These are phyloP conservation scores for Nematocida ironsii DNA, from an alignment of 371 early-diverging fungal genomes.

Conservation along the genomic window DNA sequence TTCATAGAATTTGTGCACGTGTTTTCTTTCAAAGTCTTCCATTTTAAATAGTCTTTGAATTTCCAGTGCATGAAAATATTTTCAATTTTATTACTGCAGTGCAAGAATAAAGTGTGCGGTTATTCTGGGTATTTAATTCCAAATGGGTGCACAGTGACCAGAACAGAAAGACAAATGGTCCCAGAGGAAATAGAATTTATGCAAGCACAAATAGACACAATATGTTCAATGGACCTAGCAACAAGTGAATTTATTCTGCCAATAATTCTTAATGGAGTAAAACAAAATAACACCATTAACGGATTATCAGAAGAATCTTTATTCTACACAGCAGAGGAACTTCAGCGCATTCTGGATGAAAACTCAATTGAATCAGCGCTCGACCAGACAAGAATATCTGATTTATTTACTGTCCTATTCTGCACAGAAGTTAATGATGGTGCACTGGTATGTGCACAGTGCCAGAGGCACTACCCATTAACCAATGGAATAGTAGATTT, in stretches of 20 bases:
- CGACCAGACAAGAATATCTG: constrained; percentile 6
- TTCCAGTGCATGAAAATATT: constrained; percentile 46
- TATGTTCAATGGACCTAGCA: constrained; percentile 16
- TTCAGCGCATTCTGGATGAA: constrained; percentile 7
- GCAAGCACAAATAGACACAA: constrained; percentile 20
- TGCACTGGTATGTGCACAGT: constrained; percentile 12
- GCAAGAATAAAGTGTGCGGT: constrained; percentile 38
- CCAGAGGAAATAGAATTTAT: constrained; percentile 20
- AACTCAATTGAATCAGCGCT: background rate
- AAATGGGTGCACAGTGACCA: constrained; percentile 2
- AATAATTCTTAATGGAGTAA: constrained; percentile 16
- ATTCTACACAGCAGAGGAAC: background rate
- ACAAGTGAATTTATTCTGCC: constrained; percentile 23
- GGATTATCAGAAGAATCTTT: background rate
- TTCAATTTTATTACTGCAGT: constrained; percentile 55
- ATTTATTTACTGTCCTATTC: constrained; percentile 27
- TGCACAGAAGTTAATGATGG: constrained; percentile 28
- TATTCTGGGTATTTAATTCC: constrained; percentile 21
- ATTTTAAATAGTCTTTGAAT: constrained; percentile 5
- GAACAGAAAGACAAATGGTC: background rate
- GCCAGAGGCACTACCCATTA: constrained; percentile 17
- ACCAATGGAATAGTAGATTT: constrained; percentile 38
- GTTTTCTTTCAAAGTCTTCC: constrained; percentile 63
- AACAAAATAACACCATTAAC: background rate
- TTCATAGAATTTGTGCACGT: constrained; percentile 67